Conservation (phyloP, 495 filamentous ascomycete genomes). For the Xylaria grammica region DNA sequence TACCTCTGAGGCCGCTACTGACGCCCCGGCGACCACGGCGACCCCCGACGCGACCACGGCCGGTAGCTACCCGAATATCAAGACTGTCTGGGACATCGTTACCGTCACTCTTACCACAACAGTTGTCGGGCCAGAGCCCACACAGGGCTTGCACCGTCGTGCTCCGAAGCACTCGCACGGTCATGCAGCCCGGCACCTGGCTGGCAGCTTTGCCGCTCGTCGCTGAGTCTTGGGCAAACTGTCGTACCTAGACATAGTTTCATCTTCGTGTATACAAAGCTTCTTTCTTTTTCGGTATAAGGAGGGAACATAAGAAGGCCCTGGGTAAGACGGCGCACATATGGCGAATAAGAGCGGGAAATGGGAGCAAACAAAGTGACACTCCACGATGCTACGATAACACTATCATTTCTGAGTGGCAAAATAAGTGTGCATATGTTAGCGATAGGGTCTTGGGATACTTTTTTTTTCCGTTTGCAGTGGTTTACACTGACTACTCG, state of each 20-base stretch:
- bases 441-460: not conserved
- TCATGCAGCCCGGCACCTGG: slow-evolving; percentile 31
- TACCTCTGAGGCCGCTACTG: slow-evolving; percentile 22
- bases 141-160: slow-evolving; percentile 23
- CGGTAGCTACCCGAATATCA: slow-evolving; percentile 40
- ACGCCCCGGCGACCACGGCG: not conserved
- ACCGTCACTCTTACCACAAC: slow-evolving; percentile 50
- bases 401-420: not conserved
- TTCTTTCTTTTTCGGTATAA: slow-evolving; percentile 8
- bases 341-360: not conserved
- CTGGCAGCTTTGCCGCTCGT: slow-evolving; percentile 29
- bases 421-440: slow-evolving; percentile 13
- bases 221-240: slow-evolving; percentile 22
- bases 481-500: not conserved
- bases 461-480: not conserved
- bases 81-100: slow-evolving; percentile 61
- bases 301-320: not conserved
- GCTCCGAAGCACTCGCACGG: slow-evolving; percentile 31
- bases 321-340: not conserved
- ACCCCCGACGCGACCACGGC: slow-evolving; percentile 48
- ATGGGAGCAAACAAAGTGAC: too few relatives aligned
- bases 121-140: slow-evolving; percentile 19
- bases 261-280: slow-evolving; percentile 11
- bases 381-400: not conserved
- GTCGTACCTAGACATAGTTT: not conserved